Evolutionary conservation across 1,139 yeast species (phyloP).

Genomic region (Saccharomyces pastorianus): DNA sequence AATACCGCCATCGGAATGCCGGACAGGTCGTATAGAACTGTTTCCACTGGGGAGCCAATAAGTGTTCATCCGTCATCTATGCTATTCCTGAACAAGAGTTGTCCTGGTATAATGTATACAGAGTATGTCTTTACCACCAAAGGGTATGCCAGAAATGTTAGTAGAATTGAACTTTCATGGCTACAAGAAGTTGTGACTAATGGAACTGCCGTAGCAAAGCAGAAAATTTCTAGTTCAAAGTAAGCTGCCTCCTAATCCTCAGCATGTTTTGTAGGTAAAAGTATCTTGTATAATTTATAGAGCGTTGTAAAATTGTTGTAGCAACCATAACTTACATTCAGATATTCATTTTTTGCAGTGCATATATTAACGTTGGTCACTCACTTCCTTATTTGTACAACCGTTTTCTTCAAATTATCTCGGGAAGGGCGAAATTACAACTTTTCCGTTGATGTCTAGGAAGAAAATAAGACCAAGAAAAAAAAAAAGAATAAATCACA

Average conservation of each 20-base stretch:
- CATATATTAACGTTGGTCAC: neutral
- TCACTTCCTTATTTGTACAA: neutral
- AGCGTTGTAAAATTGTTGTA: neutral
- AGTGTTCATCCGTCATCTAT: slow-evolving; percentile 90
- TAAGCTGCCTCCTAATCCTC: neutral
- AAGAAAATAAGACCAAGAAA: neutral
- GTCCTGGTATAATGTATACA: slow-evolving; percentile 86
- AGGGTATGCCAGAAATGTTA: slow-evolving; percentile 85
- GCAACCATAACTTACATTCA: neutral
- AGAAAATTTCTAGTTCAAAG: slow-evolving; percentile 5
- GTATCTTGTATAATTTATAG: neutral
- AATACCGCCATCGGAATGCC: slow-evolving; percentile 94
- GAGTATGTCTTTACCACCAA: slow-evolving; percentile 90
- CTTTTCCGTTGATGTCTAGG: neutral
- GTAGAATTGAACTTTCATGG: slow-evolving; percentile 81
- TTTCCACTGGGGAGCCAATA: slow-evolving; percentile 68
- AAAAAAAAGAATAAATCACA: neutral
- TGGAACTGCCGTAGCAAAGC: slow-evolving; percentile 14
- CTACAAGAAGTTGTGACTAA: slow-evolving; percentile 59
- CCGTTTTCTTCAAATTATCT: neutral
- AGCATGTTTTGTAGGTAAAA: neutral
- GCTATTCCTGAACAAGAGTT: slow-evolving; percentile 62
- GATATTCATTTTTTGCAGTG: neutral
- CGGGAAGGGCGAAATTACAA: neutral
- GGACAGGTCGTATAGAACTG: slow-evolving; percentile 84